Evolutionary conservation across 2,329 filamentous ascomycete species (phyloP).

Genomic region (Scleromitrula shiraiana): DNA sequence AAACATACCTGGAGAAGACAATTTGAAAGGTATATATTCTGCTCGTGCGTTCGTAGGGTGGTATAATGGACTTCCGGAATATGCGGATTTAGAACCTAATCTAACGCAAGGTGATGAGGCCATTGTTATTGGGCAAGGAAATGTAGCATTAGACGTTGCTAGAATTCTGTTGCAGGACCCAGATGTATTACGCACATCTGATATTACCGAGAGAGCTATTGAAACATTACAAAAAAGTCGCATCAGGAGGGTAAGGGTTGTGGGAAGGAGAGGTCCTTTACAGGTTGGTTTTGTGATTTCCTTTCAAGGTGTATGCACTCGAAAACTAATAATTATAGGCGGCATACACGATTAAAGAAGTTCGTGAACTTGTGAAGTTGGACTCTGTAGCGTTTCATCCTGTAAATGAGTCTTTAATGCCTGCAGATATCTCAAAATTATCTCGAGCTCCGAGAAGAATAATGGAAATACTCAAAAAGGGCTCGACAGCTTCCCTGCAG

Average conservation of each 20-base stretch:
- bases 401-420: constrained; percentile 58
- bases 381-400: constrained; percentile 63
- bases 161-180: constrained; percentile 75
- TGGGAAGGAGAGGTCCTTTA: constrained; percentile 81
- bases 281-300: constrained; percentile 48
- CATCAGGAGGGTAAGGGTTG: constrained; percentile 73
- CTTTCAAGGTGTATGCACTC: background rate
- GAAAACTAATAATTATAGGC: constrained; percentile 43
- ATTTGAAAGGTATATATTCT: constrained; percentile 68
- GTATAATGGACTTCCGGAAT: constrained; percentile 94
- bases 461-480: constrained; percentile 73
- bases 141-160: constrained; percentile 90
- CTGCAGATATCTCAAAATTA: constrained; percentile 57
- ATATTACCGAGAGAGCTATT: constrained; percentile 81
- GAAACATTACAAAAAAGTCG: constrained; percentile 63
- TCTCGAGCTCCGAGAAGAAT: constrained; percentile 69
- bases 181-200: constrained; percentile 67
- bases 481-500: constrained; percentile 43
- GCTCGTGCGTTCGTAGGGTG: constrained; percentile 92
- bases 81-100: constrained; percentile 62
- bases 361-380: constrained; percentile 78
- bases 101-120: constrained; percentile 71
- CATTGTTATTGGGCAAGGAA: constrained; percentile 87
- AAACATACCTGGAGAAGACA: constrained; percentile 69
- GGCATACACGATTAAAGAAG: constrained; percentile 91